Conservation (phyloP, 176 grass and related monocot species). For the Oryza glumipatula region DNA sequence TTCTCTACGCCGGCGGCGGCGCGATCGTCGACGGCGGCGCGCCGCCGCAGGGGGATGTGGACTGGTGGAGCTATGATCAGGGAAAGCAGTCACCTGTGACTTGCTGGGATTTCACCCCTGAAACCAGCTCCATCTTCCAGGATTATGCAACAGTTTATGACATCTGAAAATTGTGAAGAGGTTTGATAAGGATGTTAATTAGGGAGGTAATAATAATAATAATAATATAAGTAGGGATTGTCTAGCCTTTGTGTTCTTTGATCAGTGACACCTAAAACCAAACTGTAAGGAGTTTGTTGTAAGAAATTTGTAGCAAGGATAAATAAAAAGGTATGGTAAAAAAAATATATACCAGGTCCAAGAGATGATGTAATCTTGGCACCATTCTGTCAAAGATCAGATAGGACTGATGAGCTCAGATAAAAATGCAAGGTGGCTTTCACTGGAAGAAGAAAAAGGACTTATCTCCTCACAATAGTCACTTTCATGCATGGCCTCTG, state of each 20-base stretch:
- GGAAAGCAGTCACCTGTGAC: conserved; percentile 41
- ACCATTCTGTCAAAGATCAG: background rate
- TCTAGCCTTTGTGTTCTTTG: conserved; percentile 44
- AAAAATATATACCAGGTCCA: background rate
- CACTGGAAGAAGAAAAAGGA: conserved; percentile 2
- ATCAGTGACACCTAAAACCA: conserved; percentile 22
- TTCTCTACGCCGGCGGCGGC: conserved; percentile 50
- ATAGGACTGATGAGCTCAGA: background rate
- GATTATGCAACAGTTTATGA: conserved; percentile 63
- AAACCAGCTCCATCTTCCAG: conserved; percentile 55
- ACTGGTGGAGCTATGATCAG: conserved; percentile 75
- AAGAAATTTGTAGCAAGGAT: conserved; percentile 49
- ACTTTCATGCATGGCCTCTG: background rate
- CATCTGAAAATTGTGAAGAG: conserved; percentile 32
- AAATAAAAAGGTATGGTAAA: conserved; percentile 47
- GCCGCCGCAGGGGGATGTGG: conserved; percentile 42
- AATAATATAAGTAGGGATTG: conserved; percentile 9
- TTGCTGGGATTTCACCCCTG: conserved; percentile 57
- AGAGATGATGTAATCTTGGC: conserved; percentile 15
- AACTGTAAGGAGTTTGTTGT: conserved; percentile 41
- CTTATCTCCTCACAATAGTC: background rate
- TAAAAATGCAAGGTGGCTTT: conserved; percentile 23
- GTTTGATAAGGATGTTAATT: background rate
- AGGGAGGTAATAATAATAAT: conserved; percentile 28
- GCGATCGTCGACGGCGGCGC: background rate